Conservation (phyloP, 345 rosid genomes). For the Salix dunnii region DNA sequence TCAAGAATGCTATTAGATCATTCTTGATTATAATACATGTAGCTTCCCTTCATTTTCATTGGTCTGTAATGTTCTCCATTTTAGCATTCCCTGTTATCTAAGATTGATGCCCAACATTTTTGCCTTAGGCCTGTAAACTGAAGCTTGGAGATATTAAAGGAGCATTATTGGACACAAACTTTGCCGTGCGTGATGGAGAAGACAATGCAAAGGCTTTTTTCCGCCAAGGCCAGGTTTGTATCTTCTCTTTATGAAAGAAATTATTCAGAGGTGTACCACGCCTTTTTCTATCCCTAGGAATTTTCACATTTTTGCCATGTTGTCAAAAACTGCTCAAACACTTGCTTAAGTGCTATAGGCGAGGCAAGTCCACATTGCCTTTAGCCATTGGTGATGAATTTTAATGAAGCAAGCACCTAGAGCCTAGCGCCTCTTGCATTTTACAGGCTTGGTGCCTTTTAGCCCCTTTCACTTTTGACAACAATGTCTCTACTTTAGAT, state of each 20-base stretch:
- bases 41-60: not conserved
- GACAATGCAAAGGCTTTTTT: conserved; percentile 81
- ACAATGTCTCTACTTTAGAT: no score
- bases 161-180: conserved; percentile 72
- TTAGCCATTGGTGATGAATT: no score
- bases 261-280: not conserved
- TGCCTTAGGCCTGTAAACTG: conserved; percentile 70
- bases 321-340: no score
- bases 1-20: not conserved
- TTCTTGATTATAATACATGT: conserved; percentile 1
- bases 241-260: not conserved
- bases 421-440: no score
- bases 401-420: no score
- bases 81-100: not conserved
- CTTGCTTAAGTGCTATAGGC: no score
- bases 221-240: conserved; percentile 86
- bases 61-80: not conserved
- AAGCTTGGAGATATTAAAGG: conserved; percentile 81
- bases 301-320: not conserved
- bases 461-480: no score
- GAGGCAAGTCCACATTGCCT: no score
- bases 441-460: no score
- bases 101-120: not conserved
- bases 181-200: conserved; percentile 81
- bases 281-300: not conserved